These are phyloP conservation scores for Fomitopsis pinicola DNA, from an alignment of 1,284 basidiomycete species.

Conservation along the genomic window DNA sequence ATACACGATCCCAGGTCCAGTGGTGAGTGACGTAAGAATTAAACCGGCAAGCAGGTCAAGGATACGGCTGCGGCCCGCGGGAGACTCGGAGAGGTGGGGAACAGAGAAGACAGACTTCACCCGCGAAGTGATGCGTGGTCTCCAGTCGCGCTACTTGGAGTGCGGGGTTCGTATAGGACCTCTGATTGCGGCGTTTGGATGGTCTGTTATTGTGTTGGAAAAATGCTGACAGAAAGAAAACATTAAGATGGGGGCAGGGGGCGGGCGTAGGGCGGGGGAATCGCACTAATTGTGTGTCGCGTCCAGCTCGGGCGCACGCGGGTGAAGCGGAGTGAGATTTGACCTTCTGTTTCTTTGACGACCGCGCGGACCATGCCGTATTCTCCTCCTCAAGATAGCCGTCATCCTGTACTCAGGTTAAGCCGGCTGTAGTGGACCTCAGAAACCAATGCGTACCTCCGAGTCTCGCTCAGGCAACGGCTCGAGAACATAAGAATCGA, in stretches of 20 bases:
- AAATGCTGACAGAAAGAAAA: neutral
- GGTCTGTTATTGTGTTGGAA: neutral
- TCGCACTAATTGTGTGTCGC: neutral
- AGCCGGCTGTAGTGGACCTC: neutral
- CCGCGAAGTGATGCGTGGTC: neutral
- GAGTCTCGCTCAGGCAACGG: neutral
- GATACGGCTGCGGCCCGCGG: too few species aligned
- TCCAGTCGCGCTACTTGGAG: neutral
- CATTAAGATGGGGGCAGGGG: neutral
- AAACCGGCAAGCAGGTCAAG: too few species aligned
- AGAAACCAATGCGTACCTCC: neutral
- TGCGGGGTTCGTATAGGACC: neutral
- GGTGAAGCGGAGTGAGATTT: neutral
- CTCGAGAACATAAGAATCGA: constrained; percentile 1
- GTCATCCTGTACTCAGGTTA: neutral
- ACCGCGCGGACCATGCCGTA: constrained; percentile 1
- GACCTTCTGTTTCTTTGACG: neutral
- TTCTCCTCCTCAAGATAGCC: constrained; percentile 5
- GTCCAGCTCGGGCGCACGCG: neutral
- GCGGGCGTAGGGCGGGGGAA: too few species aligned
- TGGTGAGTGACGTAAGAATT: neutral
- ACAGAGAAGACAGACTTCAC: neutral
- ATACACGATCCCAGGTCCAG: neutral
- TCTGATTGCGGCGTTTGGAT: neutral
- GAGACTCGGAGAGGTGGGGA: too few species aligned